phyloP scores from a whole-genome alignment of 768 basidiomycete genomes.

The Hypholoma sublateritium region DNA sequence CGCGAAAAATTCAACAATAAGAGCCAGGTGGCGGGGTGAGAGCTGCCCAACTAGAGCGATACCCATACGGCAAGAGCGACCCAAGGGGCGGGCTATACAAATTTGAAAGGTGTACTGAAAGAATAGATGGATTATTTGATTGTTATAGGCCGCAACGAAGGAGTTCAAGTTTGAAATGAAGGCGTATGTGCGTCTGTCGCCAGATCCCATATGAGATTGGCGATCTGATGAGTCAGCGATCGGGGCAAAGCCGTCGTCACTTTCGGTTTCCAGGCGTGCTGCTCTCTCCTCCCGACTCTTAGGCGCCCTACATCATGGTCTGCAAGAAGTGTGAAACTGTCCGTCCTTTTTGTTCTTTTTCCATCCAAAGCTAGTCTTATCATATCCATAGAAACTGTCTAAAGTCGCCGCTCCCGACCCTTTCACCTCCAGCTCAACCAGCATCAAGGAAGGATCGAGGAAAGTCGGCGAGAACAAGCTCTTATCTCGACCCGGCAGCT shows the following conservation, averaged over 20 bases:
- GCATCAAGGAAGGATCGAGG: conserved; percentile 78
- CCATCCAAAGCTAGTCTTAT: conserved; percentile 15
- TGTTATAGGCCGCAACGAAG: conserved; percentile 37
- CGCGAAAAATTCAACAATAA: conserved; percentile 47
- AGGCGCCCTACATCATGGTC: conserved; percentile 58
- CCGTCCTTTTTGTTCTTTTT: conserved; percentile 26
- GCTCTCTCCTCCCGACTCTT: conserved; percentile 17
- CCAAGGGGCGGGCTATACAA: conserved; percentile 30
- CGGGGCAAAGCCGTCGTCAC: conserved; percentile 14
- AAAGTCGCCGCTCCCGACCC: conserved; percentile 90
- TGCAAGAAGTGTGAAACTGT: conserved; percentile 86
- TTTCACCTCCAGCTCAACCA: conserved; percentile 68
- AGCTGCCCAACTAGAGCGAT: conserved; percentile 35
- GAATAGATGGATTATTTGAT: conserved; percentile 34
- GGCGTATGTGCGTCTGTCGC: conserved; percentile 15
- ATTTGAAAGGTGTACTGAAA: conserved; percentile 24
- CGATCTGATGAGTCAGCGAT: conserved; percentile 37
- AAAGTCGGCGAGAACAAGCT: conserved; percentile 88
- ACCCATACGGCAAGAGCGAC: conserved; percentile 35
- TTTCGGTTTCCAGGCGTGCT: conserved; percentile 14
- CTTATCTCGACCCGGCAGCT: conserved; percentile 63
- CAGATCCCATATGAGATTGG: conserved; percentile 21
- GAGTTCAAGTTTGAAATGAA: conserved; percentile 17
- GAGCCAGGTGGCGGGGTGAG: conserved; percentile 42
- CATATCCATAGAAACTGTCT: conserved; percentile 74